These are phyloP conservation scores for Phytophthora colocasiae DNA, from an alignment of 352 stramenopile genomes.

Conservation along the genomic window DNA sequence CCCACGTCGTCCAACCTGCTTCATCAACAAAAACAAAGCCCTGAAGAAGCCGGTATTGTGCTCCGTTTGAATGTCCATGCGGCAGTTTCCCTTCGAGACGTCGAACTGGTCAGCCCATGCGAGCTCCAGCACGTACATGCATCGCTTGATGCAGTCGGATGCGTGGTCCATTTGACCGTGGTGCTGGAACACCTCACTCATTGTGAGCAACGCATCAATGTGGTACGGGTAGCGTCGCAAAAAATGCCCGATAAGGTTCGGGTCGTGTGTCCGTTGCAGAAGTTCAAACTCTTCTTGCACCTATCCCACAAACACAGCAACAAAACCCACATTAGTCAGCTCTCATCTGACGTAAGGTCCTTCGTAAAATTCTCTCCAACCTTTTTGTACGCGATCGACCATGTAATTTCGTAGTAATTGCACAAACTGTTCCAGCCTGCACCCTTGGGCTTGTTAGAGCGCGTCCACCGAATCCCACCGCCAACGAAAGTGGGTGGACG, in stretches of 20 bases:
- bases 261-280: conserved; percentile 84
- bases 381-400: conserved; percentile 91
- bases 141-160: conserved; percentile 85
- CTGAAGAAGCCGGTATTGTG: conserved; percentile 84
- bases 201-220: conserved; percentile 84
- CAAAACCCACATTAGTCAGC: neutral
- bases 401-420: conserved; percentile 87
- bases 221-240: conserved; percentile 87
- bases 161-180: conserved; percentile 90
- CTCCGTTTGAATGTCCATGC: conserved; percentile 83
- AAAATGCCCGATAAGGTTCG: conserved; percentile 84
- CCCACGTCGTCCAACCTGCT: conserved; percentile 81
- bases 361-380: conserved; percentile 17
- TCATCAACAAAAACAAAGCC: conserved; percentile 83
- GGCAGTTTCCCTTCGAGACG: conserved; percentile 79
- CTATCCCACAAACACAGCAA: conserved; percentile 31
- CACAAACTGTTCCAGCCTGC: conserved; percentile 70
- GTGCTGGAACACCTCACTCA: conserved; percentile 90
- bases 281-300: conserved; percentile 85
- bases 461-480: conserved; percentile 86
- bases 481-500: conserved; percentile 88
- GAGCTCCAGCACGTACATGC: conserved; percentile 85
- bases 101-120: conserved; percentile 88
- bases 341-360: neutral
- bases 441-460: conserved; percentile 76